Percentiles rank a stretch among this genome's conserved stretches.
phyloP scores from a whole-genome alignment of 495 filamentous ascomycete species.

The Opeltia flavorubescens region DNA sequence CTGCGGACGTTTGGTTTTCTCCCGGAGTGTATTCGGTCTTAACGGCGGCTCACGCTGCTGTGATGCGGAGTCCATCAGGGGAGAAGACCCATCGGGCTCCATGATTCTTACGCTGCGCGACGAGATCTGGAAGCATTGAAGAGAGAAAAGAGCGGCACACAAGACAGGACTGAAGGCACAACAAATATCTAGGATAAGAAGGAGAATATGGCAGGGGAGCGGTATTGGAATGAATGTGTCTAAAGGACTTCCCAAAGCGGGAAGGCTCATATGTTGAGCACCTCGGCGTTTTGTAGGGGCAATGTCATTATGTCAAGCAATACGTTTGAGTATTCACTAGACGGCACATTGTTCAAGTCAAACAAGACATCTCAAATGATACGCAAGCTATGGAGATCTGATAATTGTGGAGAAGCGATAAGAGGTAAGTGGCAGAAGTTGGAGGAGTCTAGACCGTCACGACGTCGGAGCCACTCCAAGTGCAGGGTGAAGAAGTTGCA shows the following conservation, averaged over 20 bases:
- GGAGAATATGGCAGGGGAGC: background rate
- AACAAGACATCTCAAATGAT: conserved; percentile 1
- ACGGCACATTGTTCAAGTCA: background rate
- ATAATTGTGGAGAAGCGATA: background rate
- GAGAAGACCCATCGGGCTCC: background rate
- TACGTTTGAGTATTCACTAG: background rate
- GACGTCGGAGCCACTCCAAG: background rate
- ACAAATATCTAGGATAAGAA: background rate
- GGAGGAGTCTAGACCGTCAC: background rate
- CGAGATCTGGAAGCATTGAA: background rate
- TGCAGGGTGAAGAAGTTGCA: background rate
- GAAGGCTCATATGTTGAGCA: background rate
- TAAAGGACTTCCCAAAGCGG: background rate
- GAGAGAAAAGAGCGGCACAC: background rate
- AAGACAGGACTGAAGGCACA: background rate
- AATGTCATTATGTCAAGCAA: conserved; percentile 1
- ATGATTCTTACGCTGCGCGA: background rate
- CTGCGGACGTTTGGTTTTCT: conserved; percentile 18
- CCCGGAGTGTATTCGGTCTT: conserved; percentile 1
- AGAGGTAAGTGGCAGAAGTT: conserved; percentile 1
- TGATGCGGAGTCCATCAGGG: background rate
- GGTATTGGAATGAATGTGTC: background rate
- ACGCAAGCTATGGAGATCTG: background rate
- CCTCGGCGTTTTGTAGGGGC: background rate
- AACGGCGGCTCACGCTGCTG: background rate